phyloP scores from a whole-genome alignment of 2,329 filamentous ascomycete species.

The Nectriaceae sp. region DNA sequence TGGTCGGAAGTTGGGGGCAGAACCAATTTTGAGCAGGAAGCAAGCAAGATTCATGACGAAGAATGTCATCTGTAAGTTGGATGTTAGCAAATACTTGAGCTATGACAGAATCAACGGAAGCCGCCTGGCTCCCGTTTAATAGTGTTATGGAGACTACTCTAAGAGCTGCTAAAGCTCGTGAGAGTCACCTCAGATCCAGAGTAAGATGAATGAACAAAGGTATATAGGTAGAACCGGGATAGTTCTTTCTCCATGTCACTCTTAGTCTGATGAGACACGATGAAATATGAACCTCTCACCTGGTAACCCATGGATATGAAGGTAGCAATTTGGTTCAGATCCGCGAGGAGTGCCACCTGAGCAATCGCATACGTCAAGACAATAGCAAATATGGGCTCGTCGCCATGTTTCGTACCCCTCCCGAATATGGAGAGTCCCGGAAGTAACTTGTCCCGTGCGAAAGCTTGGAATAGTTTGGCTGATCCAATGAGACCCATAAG shows the following conservation, averaged over 20 bases:
- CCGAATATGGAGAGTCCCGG: slow-evolving; percentile 76
- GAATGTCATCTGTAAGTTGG: slow-evolving; percentile 70
- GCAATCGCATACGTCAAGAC: slow-evolving; percentile 74
- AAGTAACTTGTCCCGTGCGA: slow-evolving; percentile 76
- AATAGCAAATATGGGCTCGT: slow-evolving; percentile 78
- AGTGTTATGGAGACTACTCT: too few relatives aligned
- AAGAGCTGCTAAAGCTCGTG: not conserved
- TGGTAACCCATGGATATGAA: slow-evolving; percentile 91
- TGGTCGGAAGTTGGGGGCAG: slow-evolving; percentile 85
- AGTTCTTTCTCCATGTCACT: too few relatives aligned
- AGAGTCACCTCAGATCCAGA: not conserved
- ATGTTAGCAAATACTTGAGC: slow-evolving; percentile 7
- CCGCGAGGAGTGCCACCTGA: slow-evolving; percentile 77
- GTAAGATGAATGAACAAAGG: too few relatives aligned
- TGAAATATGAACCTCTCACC: too few relatives aligned
- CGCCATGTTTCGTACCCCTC: slow-evolving; percentile 68
- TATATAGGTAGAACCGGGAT: too few relatives aligned
- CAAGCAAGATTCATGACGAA: slow-evolving; percentile 86
- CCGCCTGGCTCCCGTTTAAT: too few relatives aligned
- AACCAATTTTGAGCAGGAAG: slow-evolving; percentile 82
- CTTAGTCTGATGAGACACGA: too few relatives aligned
- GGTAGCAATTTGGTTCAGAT: slow-evolving; percentile 86
- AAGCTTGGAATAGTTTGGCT: slow-evolving; percentile 80
- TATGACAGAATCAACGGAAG: not conserved
- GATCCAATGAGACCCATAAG: slow-evolving; percentile 86